These are phyloP conservation scores for Jamesozyma jinghongensis DNA, from an alignment of 805 yeast genomes.

Conservation along the genomic window DNA sequence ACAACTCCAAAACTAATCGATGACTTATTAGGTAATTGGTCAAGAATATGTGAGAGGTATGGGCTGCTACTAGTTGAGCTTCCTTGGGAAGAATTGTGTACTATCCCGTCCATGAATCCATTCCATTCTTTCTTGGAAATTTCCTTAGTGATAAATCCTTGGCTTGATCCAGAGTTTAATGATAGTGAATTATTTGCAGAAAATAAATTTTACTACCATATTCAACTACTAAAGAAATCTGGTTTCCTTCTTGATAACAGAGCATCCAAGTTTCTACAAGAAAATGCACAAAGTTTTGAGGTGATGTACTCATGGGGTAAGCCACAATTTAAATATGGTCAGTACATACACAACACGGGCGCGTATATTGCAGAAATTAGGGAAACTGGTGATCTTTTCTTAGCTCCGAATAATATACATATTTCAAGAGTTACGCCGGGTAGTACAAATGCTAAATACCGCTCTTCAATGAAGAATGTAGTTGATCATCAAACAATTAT, in stretches of 20 bases:
- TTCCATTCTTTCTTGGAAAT: constrained; percentile 79
- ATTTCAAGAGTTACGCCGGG: constrained; percentile 59
- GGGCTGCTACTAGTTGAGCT: constrained; percentile 78
- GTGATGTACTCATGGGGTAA: constrained; percentile 87
- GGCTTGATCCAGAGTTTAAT: constrained; percentile 49
- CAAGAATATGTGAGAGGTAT: constrained; percentile 74
- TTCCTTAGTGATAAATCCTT: constrained; percentile 59
- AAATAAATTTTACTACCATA: constrained; percentile 68
- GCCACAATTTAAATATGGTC: constrained; percentile 73
- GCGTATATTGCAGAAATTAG: constrained; percentile 81
- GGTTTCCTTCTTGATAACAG: constrained; percentile 80
- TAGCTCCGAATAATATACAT: constrained; percentile 84
- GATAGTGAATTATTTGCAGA: constrained; percentile 34
- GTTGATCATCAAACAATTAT: constrained; percentile 67
- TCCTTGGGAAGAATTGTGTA: constrained; percentile 82
- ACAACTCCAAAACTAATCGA: constrained; percentile 81
- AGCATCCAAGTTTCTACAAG: constrained; percentile 55
- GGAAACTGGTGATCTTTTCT: constrained; percentile 64
- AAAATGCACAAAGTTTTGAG: constrained; percentile 42
- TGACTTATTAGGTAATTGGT: constrained; percentile 67
- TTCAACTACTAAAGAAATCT: constrained; percentile 54
- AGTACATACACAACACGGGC: constrained; percentile 85
- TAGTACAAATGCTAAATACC: constrained; percentile 27
- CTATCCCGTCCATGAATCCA: constrained; percentile 69
- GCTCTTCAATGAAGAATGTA: constrained; percentile 26